Percentiles rank a stretch among this genome's conserved stretches.
phyloP scores from a whole-genome alignment of 257 asterid genomes.

The Scutellaria galericulata region DNA sequence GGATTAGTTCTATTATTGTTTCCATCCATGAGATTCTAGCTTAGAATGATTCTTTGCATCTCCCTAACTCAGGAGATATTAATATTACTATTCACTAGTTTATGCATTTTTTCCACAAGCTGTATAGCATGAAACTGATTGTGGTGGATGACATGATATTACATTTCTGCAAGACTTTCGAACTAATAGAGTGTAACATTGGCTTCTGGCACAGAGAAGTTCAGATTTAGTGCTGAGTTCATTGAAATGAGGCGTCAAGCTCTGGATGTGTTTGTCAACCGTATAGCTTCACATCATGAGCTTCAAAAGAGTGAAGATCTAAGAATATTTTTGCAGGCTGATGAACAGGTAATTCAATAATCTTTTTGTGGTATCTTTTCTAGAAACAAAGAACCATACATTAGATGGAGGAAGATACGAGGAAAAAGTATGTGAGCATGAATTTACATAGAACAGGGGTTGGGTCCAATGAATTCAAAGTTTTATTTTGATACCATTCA shows the following conservation, averaged over 20 bases:
- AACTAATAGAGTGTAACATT: slow-evolving; percentile 32
- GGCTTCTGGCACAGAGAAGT: slow-evolving; percentile 67
- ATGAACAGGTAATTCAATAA: slow-evolving; percentile 76
- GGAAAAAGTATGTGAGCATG: slow-evolving; percentile 10
- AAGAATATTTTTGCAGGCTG: slow-evolving; percentile 89
- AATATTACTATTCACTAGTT: neutral
- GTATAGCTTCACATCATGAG: slow-evolving; percentile 85
- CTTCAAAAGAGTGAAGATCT: slow-evolving; percentile 88
- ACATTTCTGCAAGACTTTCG: slow-evolving; percentile 11
- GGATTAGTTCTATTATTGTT: no score
- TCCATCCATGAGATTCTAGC: slow-evolving; percentile 11
- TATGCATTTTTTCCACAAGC: slow-evolving; percentile 10
- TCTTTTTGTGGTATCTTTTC: slow-evolving; percentile 32
- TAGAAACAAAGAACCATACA: slow-evolving; percentile 18
- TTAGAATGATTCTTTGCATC: neutral
- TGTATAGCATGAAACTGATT: slow-evolving; percentile 23
- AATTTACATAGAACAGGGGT: slow-evolving; percentile 13
- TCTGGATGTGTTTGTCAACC: slow-evolving; percentile 80
- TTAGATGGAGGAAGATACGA: slow-evolving; percentile 14
- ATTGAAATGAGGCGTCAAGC: slow-evolving; percentile 99
- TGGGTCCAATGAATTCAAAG: neutral
- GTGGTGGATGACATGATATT: slow-evolving; percentile 13
- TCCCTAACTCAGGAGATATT: slow-evolving; percentile 5
- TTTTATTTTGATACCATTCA: slow-evolving; percentile 8
- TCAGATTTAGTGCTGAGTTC: slow-evolving; percentile 91